Base-by-base conservation (phyloP, 2,329 filamentous ascomycete genomes). In the Colletotrichum australisinense region DNA sequence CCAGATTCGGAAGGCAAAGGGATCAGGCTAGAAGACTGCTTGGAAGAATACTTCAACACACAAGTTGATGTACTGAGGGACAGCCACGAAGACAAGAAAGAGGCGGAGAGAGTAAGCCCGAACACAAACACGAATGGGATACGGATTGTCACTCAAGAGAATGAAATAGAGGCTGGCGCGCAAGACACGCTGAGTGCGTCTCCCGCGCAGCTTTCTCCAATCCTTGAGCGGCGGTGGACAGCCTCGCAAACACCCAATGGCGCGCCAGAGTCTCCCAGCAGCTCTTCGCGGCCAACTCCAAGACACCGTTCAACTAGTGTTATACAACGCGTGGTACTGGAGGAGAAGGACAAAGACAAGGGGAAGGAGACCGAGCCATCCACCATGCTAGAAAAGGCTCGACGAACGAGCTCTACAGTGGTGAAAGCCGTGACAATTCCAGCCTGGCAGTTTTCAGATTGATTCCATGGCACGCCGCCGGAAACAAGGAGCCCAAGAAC, bases 381-480 rank as follows among this genome's bases (percentile, higher is more conserved):
- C 19, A 84, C 80, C 16, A 78, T 87, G 35, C 80, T 86, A 53
- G 83, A 85, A 74, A 85, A 81, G 80, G 83, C 76, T 81, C 85
- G 78, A 81, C 80, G 76, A 80, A 87, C 79, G 82, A 86, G 77
- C 11, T 89, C 88, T 14, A 87, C 84, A 2, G 86, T 87, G 69
- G 87, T 84, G 76, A 98, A 96, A 79, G 95, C 97, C 78, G 93
- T 98, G 16, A 92, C 96, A 72, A 98, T 98, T 86, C 96, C 96
- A 49, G 97, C 97, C 2, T 98, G 95, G 95, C 96, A 98, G 79
- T 98, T 98, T 98, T 98, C 84, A 95, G 94, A 78, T 86, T 98
- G 30, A 95, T 98, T 78, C 95, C 95, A 32, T 98, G 95, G 95
- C 95, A 97, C 80, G 95, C 94, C 1, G 80, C 88, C 4, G 83